These are phyloP conservation scores for Flaveria linearis DNA, from an alignment of 129 eudicot genomes.

Conservation along the genomic window DNA sequence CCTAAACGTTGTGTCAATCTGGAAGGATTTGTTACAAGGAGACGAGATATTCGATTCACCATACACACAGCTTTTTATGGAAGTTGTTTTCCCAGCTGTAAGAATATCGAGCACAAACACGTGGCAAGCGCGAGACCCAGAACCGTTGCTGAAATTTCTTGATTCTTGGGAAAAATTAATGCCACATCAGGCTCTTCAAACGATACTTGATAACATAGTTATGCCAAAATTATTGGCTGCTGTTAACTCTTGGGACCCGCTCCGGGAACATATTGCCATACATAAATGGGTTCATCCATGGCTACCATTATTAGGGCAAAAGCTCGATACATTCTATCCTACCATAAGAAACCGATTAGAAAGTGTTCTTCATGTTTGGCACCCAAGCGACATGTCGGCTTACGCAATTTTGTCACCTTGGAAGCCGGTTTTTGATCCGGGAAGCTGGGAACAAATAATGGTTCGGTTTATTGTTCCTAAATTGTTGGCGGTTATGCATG, in stretches of 20 bases:
- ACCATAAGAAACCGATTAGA: conserved; percentile 63
- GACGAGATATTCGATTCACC: conserved; percentile 46
- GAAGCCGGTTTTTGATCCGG: conserved; percentile 72
- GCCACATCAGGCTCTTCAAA: conserved; percentile 63
- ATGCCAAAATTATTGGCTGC: conserved; percentile 77
- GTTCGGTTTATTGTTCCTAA: conserved; percentile 69
- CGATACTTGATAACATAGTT: conserved; percentile 57
- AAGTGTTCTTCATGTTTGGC: conserved; percentile 79
- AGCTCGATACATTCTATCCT: conserved; percentile 53
- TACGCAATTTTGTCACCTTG: conserved; percentile 67
- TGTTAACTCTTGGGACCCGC: conserved; percentile 83
- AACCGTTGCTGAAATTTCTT: conserved; percentile 64
- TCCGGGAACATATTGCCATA: conserved; percentile 71
- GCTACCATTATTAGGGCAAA: conserved; percentile 70
- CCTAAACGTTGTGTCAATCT: conserved; percentile 39
- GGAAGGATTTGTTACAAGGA: conserved; percentile 67
- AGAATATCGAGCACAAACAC: conserved; percentile 69
- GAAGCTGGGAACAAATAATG: conserved; percentile 82
- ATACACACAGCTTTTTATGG: conserved; percentile 49
- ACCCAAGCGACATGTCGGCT: conserved; percentile 75
- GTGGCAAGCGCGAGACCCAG: conserved; percentile 85
- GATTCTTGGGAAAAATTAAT: conserved; percentile 75
- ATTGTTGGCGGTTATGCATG: conserved; percentile 55
- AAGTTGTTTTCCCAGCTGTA: conserved; percentile 78
- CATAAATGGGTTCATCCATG: conserved; percentile 95